Evolutionary conservation across 495 filamentous ascomycete genomes (phyloP).

Genomic region (Annulohypoxylon maeteangense): DNA sequence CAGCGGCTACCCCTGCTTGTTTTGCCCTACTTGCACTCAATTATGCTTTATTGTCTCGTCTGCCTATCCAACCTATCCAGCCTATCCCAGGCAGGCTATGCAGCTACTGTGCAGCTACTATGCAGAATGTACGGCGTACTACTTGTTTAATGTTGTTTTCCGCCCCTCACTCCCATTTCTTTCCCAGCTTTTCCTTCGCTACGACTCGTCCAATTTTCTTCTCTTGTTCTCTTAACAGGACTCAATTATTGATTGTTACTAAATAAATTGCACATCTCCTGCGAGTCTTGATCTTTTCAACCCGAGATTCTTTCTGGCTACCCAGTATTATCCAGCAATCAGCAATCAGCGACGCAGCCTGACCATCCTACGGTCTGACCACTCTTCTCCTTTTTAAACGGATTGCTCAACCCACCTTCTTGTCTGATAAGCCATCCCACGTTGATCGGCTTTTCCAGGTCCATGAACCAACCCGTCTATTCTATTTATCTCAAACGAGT

Average conservation of each 20-base stretch:
- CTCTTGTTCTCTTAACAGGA: conserved; percentile 22
- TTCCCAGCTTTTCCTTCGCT: conserved; percentile 37
- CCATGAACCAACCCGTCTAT: conserved; percentile 26
- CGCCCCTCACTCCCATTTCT: conserved; percentile 39
- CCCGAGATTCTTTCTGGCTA: conserved; percentile 12
- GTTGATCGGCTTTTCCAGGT: conserved; percentile 30
- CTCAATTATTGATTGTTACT: conserved; percentile 41
- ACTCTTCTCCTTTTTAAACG: conserved; percentile 24
- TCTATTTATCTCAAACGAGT: conserved; percentile 34
- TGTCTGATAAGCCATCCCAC: conserved; percentile 41
- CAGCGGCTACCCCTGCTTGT: conserved; percentile 34
- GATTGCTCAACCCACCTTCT: conserved; percentile 28
- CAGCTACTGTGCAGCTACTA: background rate
- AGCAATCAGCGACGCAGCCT: conserved; percentile 7
- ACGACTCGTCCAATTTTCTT: conserved; percentile 16
- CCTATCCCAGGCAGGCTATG: background rate
- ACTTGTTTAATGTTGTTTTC: conserved; percentile 13
- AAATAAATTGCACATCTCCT: conserved; percentile 32
- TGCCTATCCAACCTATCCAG: conserved; percentile 4
- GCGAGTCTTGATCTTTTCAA: conserved; percentile 3
- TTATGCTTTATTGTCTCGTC: conserved; percentile 2
- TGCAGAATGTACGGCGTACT: background rate
- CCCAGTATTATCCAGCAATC: no score
- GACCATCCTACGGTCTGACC: conserved; percentile 25
- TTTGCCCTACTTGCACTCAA: conserved; percentile 17